Conservation (phyloP, 116 monocot genomes). For the Posidonia oceanica region DNA sequence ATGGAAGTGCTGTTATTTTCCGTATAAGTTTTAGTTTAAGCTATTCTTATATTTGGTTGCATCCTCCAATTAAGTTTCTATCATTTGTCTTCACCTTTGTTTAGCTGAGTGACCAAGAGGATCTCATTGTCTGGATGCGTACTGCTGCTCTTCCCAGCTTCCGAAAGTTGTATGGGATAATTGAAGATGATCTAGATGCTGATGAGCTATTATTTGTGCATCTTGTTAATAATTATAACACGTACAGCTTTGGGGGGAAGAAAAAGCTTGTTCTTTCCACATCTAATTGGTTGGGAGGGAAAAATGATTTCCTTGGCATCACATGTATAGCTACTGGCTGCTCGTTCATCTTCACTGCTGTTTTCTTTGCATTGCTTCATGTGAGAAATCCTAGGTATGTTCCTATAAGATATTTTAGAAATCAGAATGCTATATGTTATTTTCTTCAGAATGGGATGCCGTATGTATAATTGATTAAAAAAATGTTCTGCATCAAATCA, state of each 20-base stretch:
- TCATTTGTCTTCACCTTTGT: not conserved
- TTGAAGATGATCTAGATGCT: conserved; percentile 39
- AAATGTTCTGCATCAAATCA: no score
- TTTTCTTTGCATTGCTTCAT: conserved; percentile 38
- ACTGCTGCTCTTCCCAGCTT: conserved; percentile 67
- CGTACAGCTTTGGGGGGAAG: conserved; percentile 55
- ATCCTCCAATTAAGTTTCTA: no score
- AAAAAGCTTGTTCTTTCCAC: conserved; percentile 59
- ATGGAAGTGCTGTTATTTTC: no score
- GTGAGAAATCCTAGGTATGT: conserved; percentile 59
- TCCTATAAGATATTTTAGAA: no score
- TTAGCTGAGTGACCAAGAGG: conserved; percentile 53
- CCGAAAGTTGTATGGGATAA: conserved; percentile 63
- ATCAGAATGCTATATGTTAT: no score
- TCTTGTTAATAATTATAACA: conserved; percentile 54
- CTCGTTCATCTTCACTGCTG: conserved; percentile 38
- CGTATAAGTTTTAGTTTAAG: no score
- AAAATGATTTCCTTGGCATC: conserved; percentile 60
- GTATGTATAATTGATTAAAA: no score
- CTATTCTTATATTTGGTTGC: no score
- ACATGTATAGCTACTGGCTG: conserved; percentile 49
- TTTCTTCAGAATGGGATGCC: no score
- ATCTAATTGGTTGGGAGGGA: conserved; percentile 60
- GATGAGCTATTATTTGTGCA: conserved; percentile 32
- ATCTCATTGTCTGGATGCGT: conserved; percentile 71